Conservation (phyloP, 2,329 filamentous ascomycete genomes). For the Alternaria triticimaculans region DNA sequence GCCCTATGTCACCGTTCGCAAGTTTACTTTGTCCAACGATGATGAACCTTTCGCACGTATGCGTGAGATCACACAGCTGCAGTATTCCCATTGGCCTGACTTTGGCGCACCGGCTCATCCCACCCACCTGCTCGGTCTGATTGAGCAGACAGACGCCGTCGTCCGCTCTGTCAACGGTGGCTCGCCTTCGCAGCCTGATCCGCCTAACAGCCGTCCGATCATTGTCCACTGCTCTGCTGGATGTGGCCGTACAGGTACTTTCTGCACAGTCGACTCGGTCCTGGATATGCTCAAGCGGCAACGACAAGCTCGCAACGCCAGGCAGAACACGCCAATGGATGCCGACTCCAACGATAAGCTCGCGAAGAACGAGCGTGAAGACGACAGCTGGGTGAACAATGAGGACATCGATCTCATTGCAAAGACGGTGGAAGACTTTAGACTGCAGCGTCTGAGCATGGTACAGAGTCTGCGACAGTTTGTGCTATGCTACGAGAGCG, state of each 20-base stretch:
- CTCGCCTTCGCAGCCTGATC: slow-evolving; percentile 64
- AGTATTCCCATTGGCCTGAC: slow-evolving; percentile 97
- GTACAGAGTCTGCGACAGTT: slow-evolving; percentile 93
- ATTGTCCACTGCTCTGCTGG: slow-evolving; percentile 96
- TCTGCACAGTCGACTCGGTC: slow-evolving; percentile 95
- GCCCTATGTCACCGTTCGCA: slow-evolving; percentile 82
- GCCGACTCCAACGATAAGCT: slow-evolving; percentile 19
- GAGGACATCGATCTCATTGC: slow-evolving; percentile 80
- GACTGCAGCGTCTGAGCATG: slow-evolving; percentile 90
- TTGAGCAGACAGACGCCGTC: slow-evolving; percentile 87
- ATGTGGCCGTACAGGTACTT: slow-evolving; percentile 93
- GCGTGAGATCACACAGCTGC: slow-evolving; percentile 91
- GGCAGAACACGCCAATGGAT: slow-evolving; percentile 54
- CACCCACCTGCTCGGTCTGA: slow-evolving; percentile 81
- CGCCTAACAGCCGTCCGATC: slow-evolving; percentile 68
- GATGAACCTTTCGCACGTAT: slow-evolving; percentile 82
- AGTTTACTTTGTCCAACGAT: slow-evolving; percentile 81
- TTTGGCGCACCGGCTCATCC: slow-evolving; percentile 93
- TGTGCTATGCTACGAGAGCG: slow-evolving; percentile 94
- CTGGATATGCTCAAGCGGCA: slow-evolving; percentile 97
- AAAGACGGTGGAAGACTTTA: slow-evolving; percentile 88
- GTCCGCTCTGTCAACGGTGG: slow-evolving; percentile 56
- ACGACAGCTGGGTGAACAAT: slow-evolving; percentile 71
- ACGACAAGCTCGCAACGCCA: slow-evolving; percentile 50
- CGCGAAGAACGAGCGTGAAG: slow-evolving; percentile 42